These are phyloP conservation scores for Colletotrichum eleusines DNA, from an alignment of 2,329 filamentous ascomycete genomes.

Conservation along the genomic window DNA sequence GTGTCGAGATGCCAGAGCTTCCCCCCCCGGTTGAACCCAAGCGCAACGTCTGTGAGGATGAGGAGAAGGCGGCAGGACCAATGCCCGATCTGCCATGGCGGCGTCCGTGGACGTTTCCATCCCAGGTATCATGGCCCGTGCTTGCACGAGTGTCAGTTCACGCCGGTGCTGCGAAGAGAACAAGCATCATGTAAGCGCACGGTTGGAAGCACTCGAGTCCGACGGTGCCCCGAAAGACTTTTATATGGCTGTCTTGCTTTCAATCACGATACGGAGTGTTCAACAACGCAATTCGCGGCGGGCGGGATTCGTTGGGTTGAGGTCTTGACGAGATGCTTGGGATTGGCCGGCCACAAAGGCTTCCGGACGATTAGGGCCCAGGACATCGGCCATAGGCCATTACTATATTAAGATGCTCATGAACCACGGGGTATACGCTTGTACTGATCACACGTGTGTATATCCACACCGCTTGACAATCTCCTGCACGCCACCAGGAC, in stretches of 20 bases:
- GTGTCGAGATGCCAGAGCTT: constrained; percentile 1
- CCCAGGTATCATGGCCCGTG: background rate
- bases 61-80: background rate
- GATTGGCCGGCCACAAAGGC: too few relatives aligned
- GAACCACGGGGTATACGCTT: constrained; percentile 32
- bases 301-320: background rate
- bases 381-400: background rate
- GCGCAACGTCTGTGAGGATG: constrained; percentile 10
- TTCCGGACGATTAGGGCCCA: background rate
- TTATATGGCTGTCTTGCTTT: background rate
- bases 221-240: too few relatives aligned
- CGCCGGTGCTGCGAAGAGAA: background rate
- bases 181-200: background rate
- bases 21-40: background rate
- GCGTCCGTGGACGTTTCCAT: constrained; percentile 1
- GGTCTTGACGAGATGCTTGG: background rate
- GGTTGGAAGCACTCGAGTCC: background rate
- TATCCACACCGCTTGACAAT: constrained; percentile 8
- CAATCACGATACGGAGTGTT: background rate
- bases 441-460: constrained; percentile 2
- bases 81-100: background rate
- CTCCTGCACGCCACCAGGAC: background rate
- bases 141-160: background rate
- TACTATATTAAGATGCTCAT: constrained; percentile 23
- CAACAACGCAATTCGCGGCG: background rate